Conservation (phyloP, 208 protist genomes). For the Leishmania tropica region DNA sequence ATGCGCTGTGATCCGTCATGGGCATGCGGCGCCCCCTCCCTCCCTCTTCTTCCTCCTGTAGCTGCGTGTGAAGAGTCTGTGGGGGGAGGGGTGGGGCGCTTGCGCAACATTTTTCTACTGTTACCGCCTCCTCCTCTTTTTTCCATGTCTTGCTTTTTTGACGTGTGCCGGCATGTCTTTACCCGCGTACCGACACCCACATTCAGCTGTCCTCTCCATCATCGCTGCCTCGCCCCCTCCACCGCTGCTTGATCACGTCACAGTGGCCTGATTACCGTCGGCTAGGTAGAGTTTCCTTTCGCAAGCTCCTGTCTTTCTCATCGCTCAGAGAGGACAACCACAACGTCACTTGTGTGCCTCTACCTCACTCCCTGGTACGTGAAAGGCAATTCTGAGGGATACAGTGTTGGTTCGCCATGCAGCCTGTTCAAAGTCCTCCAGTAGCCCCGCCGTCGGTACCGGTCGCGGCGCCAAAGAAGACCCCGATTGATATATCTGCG, state of each 20-base stretch:
- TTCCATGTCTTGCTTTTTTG: neutral
- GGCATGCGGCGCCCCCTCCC: neutral
- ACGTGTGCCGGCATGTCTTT: neutral
- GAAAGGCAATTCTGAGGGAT: neutral
- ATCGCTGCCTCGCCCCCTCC: neutral
- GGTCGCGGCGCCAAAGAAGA: conserved; percentile 66
- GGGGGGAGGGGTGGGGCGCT: neutral
- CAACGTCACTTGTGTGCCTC: neutral
- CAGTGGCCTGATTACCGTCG: neutral
- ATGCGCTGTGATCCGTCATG: neutral
- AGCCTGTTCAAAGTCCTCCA: conserved; percentile 22
- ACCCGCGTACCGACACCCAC: neutral
- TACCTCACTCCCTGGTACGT: neutral
- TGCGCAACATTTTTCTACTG: neutral
- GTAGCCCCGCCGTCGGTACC: conserved; percentile 37
- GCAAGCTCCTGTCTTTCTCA: neutral
- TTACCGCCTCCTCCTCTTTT: neutral
- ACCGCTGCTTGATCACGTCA: neutral
- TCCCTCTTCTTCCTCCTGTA: neutral
- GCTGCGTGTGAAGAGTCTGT: neutral
- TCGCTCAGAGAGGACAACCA: neutral
- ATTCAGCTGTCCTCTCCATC: neutral
- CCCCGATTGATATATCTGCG: conserved; percentile 57
- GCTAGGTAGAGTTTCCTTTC: neutral
- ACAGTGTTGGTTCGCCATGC: conserved; percentile 13